A percentile compares a stretch with the other conserved stretches of the same genome.
Conservation (phyloP, 306 rosid species). For the Fagus crenata region DNA sequence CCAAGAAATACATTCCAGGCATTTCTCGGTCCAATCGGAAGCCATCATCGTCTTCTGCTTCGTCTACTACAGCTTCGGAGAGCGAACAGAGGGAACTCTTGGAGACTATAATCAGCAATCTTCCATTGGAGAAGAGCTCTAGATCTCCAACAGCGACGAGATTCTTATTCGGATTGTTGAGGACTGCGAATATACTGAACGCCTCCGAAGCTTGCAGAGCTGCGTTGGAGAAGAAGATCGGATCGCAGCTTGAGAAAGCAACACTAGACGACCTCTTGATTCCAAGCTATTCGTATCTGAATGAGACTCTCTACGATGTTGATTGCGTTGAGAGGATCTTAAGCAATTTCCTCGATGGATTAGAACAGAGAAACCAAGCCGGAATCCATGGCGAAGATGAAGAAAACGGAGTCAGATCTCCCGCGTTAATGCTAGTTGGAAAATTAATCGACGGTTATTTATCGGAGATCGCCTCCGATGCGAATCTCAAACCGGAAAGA, state of each 20-base stretch:
- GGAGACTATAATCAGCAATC: conserved; percentile 65
- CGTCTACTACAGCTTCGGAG: conserved; percentile 49
- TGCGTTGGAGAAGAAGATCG: conserved; percentile 83
- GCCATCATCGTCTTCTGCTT: conserved; percentile 47
- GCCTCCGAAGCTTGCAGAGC: conserved; percentile 66
- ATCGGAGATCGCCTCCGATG: conserved; percentile 91
- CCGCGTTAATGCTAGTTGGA: conserved; percentile 73
- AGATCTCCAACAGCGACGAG: conserved; percentile 59
- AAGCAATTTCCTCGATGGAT: conserved; percentile 47
- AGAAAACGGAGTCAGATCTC: conserved; percentile 40
- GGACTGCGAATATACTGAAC: conserved; percentile 76
- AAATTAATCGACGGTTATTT: conserved; percentile 80
- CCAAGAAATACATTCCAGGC: conserved; percentile 82
- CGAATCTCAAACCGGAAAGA: conserved; percentile 66
- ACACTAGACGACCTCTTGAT: conserved; percentile 86
- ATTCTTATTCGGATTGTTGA: conserved; percentile 67
- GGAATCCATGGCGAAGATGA: not conserved
- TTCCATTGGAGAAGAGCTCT: conserved; percentile 61
- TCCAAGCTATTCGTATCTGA: conserved; percentile 87
- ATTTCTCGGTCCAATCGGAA: conserved; percentile 72
- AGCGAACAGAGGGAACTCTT: conserved; percentile 74
- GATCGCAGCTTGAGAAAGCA: conserved; percentile 79
- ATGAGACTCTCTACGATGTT: conserved; percentile 86
- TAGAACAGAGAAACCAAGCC: conserved; percentile 40
- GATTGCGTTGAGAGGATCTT: conserved; percentile 81